phyloP scores from a whole-genome alignment of 345 rosid species.

The Noccaea bulbosa region DNA sequence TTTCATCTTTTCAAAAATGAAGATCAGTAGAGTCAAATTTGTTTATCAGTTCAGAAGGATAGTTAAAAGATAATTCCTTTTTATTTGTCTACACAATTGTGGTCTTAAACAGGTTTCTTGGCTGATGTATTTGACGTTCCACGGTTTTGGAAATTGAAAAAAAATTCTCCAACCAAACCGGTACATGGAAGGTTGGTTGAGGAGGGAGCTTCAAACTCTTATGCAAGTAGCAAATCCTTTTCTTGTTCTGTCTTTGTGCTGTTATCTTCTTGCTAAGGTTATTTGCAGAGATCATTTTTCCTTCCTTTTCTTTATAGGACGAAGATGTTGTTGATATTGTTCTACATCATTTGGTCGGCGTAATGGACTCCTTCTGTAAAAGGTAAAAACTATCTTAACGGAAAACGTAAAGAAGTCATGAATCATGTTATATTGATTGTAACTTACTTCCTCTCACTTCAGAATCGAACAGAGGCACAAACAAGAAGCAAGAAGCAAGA shows the following conservation, averaged over 20 bases:
- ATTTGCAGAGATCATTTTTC: neutral
- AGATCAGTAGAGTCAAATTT: neutral
- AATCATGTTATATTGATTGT: too few relatives aligned
- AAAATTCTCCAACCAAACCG: conserved; percentile 64
- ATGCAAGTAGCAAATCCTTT: conserved; percentile 54
- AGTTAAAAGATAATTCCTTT: too few relatives aligned
- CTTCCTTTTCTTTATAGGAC: conserved; percentile 49
- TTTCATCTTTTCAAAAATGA: too few relatives aligned
- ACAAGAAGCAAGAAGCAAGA: conserved; percentile 33
- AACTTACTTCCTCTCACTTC: conserved; percentile 10
- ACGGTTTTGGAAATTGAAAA: conserved; percentile 69
- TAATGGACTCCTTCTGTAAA: conserved; percentile 61
- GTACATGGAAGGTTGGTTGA: conserved; percentile 75
- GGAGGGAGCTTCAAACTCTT: conserved; percentile 85
- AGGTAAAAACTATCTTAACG: too few relatives aligned
- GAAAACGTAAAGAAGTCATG: too few relatives aligned
- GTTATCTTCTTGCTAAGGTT: neutral
- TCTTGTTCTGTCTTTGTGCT: neutral
- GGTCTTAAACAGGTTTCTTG: conserved; percentile 59
- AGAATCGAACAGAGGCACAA: conserved; percentile 47
- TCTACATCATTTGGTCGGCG: conserved; percentile 71
- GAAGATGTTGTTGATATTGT: conserved; percentile 80
- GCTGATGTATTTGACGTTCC: conserved; percentile 50
- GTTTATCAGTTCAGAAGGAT: neutral
- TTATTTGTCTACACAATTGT: too few relatives aligned